Conservation (phyloP, 2,329 filamentous ascomycete species). For the Blastomyces gilchristii region DNA sequence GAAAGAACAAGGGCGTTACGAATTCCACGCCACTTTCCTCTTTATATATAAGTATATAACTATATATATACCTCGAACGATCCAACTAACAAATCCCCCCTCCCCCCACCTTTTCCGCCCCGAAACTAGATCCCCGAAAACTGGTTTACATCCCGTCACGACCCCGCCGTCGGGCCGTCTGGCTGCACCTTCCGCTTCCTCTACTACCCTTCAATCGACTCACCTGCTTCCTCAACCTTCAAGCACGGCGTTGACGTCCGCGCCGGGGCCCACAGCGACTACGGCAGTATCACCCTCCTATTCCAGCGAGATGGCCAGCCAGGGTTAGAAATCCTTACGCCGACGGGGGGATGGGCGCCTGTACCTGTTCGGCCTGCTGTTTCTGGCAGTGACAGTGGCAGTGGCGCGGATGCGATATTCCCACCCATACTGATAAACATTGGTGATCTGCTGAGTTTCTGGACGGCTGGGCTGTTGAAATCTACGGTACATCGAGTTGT, state of each 20-base stretch:
- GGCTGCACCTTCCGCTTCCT: constrained; percentile 60
- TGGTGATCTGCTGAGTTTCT: constrained; percentile 67
- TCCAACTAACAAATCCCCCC: constrained; percentile 2
- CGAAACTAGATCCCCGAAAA: constrained; percentile 32
- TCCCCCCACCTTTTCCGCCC: not conserved
- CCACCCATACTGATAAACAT: constrained; percentile 66
- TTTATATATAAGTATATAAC: not conserved
- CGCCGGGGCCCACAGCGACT: constrained; percentile 87
- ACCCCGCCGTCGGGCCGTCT: constrained; percentile 39
- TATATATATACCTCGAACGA: not conserved
- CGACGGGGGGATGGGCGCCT: constrained; percentile 48
- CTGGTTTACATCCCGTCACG: constrained; percentile 55
- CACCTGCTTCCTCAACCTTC: constrained; percentile 33
- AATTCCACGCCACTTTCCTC: not conserved
- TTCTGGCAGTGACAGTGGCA: constrained; percentile 35
- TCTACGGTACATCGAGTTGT: constrained; percentile 84
- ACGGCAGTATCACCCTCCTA: constrained; percentile 58
- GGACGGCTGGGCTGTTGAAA: constrained; percentile 80
- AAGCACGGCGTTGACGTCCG: constrained; percentile 56
- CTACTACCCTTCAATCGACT: constrained; percentile 54
- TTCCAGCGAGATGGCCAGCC: constrained; percentile 80
- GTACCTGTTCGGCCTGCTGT: constrained; percentile 53
- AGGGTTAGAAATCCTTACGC: constrained; percentile 70
- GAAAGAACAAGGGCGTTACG: not conserved
- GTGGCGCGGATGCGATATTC: constrained; percentile 36